These are phyloP conservation scores for Sphaerulina musiva DNA, from an alignment of 2,329 filamentous ascomycete species.

Conservation along the genomic window DNA sequence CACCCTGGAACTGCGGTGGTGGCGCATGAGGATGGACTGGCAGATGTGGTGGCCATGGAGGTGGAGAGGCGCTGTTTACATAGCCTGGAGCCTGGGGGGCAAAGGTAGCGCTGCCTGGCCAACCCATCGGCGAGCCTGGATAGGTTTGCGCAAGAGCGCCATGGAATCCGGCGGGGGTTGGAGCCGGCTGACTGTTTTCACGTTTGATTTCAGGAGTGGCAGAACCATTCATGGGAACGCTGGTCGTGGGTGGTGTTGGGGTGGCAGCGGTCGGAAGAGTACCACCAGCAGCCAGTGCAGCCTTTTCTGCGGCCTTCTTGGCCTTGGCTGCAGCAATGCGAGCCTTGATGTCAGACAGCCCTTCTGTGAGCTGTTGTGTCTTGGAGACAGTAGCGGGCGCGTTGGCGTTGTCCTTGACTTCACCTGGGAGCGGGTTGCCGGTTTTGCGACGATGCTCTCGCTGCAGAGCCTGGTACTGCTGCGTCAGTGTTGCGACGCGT, in stretches of 20 bases:
- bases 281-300: constrained; percentile 1
- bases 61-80: background rate
- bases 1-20: background rate
- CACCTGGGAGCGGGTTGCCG: constrained; percentile 66
- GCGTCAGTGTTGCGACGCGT: constrained; percentile 79
- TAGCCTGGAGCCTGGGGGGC: background rate
- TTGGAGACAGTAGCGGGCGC: background rate
- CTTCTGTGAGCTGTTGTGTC: constrained; percentile 1
- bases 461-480: constrained; percentile 78
- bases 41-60: background rate
- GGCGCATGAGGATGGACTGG: background rate
- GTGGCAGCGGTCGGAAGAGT: background rate
- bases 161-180: background rate
- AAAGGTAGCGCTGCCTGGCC: background rate
- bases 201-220: background rate
- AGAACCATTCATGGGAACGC: background rate
- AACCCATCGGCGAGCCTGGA: background rate
- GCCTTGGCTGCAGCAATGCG: constrained; percentile 1
- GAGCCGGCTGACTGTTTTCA: background rate
- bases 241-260: constrained; percentile 1
- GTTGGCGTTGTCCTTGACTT: constrained; percentile 2
- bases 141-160: background rate
- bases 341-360: background rate
- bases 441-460: constrained; percentile 74
- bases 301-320: constrained; percentile 4